Evolutionary conservation across 371 early-diverging fungal genomes (phyloP).

Genomic region (Dichotomocladium elegans): DNA sequence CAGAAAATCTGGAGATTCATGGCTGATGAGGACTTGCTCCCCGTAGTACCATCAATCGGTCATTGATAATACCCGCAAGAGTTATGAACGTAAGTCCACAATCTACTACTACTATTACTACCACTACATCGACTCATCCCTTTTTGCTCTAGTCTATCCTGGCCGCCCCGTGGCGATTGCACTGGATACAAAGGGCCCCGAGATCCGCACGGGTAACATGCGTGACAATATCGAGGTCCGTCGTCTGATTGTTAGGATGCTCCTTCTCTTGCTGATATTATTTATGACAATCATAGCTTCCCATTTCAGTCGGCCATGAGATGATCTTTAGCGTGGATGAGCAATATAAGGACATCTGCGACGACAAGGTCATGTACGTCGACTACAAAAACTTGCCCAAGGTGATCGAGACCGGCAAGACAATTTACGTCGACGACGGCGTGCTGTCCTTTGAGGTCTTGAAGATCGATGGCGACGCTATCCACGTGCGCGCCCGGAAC

Average conservation of each 20-base stretch:
- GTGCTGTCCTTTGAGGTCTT: constrained; percentile 77
- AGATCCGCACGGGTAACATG: constrained; percentile 81
- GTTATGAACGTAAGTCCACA: constrained; percentile 38
- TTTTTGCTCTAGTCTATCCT: constrained; percentile 7
- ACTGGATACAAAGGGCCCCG: constrained; percentile 85
- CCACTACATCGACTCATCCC: too few species aligned
- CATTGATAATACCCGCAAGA: constrained; percentile 71
- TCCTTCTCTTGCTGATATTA: neutral
- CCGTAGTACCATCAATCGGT: constrained; percentile 75
- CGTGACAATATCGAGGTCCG: constrained; percentile 34
- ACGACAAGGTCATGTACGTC: constrained; percentile 70
- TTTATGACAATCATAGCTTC: constrained; percentile 20
- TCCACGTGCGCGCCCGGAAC: constrained; percentile 67
- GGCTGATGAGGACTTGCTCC: too few species aligned
- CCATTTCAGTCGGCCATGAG: constrained; percentile 61
- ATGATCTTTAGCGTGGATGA: constrained; percentile 80
- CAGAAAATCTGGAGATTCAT: neutral
- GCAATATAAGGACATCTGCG: constrained; percentile 55
- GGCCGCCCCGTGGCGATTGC: constrained; percentile 66
- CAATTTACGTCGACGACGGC: constrained; percentile 82
- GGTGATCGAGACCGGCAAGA: constrained; percentile 70
- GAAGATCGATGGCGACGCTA: constrained; percentile 48
- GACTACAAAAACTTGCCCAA: constrained; percentile 83
- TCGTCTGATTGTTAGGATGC: too few species aligned
- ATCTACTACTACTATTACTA: too few species aligned